A percentile compares a stretch with the other conserved stretches of the same genome.
phyloP scores from a whole-genome alignment of 805 yeast species.

The Phaffomyces antillensis region DNA sequence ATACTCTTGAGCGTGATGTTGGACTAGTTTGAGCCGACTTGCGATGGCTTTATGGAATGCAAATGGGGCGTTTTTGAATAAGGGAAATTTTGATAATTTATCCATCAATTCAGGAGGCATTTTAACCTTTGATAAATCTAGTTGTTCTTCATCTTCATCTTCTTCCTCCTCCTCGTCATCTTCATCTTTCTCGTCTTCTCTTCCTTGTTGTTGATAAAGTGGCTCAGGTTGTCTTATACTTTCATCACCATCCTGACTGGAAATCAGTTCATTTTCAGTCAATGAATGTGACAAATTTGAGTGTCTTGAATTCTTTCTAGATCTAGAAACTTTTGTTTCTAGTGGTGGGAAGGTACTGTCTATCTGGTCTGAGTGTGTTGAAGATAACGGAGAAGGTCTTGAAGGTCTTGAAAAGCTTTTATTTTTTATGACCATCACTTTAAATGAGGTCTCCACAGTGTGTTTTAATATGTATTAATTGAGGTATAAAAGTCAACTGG shows the following conservation, averaged over 20 bases:
- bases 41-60: constrained; percentile 56
- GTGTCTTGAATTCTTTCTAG: constrained; percentile 1
- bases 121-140: neutral
- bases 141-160: constrained; percentile 7
- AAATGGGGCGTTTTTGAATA: constrained; percentile 61
- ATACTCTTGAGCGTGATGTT: constrained; percentile 60
- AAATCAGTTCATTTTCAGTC: too few species aligned
- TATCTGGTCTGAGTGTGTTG: neutral
- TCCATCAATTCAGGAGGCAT: constrained; percentile 51
- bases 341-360: neutral
- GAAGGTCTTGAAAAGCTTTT: constrained; percentile 1
- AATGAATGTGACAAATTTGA: neutral
- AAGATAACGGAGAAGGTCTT: neutral
- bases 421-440: neutral
- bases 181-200: constrained; percentile 5
- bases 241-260: too few species aligned
- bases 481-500: too few species aligned
- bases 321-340: neutral
- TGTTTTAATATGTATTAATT: too few species aligned
- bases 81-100: constrained; percentile 49
- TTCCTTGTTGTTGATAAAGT: too few species aligned
- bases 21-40: constrained; percentile 48
- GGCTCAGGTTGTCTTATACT: neutral
- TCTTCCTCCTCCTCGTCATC: constrained; percentile 1
- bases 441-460: neutral